phyloP scores from a whole-genome alignment of 768 basidiomycete species.

The Calocybe indica region DNA sequence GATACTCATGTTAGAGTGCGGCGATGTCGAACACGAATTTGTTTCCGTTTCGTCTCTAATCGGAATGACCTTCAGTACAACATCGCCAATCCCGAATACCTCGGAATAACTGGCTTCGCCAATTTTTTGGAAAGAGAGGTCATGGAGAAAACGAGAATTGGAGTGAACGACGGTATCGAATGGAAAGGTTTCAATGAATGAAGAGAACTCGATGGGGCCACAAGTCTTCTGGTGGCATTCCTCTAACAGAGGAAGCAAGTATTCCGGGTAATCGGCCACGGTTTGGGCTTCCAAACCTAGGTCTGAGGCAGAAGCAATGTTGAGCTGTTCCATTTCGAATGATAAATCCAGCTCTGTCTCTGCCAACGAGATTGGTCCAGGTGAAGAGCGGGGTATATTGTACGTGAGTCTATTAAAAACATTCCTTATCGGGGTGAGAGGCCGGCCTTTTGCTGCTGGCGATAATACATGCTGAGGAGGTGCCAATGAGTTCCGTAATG shows the following conservation, averaged over 20 bases:
- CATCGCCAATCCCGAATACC: constrained; percentile 84
- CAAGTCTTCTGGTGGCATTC: constrained; percentile 64
- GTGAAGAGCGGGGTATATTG: constrained; percentile 34
- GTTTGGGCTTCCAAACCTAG: constrained; percentile 13
- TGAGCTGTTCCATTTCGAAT: constrained; percentile 40
- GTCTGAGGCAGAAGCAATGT: constrained; percentile 22
- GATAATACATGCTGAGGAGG: constrained; percentile 18
- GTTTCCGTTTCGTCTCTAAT: constrained; percentile 43
- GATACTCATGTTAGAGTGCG: too few relatives aligned
- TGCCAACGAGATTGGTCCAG: constrained; percentile 51
- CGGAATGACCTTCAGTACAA: constrained; percentile 90
- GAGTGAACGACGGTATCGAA: constrained; percentile 56
- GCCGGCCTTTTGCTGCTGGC: constrained; percentile 42
- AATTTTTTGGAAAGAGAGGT: constrained; percentile 65
- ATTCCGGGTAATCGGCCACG: constrained; percentile 36
- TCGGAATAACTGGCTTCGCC: constrained; percentile 98
- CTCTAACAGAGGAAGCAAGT: constrained; percentile 57
- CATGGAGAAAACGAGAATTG: constrained; percentile 11
- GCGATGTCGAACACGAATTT: too few relatives aligned
- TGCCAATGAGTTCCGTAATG: not conserved
- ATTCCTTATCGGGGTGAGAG: constrained; percentile 63
- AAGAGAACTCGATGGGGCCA: constrained; percentile 70
- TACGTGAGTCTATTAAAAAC: constrained; percentile 31
- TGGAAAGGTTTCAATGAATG: constrained; percentile 79
- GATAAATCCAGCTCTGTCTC: constrained; percentile 43